These are phyloP conservation scores for Nepenthes gracilis DNA, from an alignment of 148 eudicot genomes.

Conservation along the genomic window DNA sequence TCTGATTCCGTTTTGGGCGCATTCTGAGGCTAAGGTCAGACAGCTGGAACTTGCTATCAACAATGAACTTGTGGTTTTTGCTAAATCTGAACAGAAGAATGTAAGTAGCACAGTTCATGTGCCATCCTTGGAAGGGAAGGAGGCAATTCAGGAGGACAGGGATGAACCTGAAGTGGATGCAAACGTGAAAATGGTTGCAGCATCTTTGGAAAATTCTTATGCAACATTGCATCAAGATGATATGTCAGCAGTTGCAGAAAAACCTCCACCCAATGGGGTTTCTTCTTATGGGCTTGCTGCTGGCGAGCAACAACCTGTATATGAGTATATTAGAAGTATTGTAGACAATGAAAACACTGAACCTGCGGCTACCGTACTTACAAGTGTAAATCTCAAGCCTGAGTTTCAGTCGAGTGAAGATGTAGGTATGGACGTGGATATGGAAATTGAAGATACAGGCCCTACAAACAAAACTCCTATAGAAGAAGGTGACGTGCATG, in stretches of 20 bases:
- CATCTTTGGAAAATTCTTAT: conserved; percentile 15
- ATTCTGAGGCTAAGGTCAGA: conserved; percentile 52
- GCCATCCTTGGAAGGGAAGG: conserved; percentile 11
- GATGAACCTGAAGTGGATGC: conserved; percentile 11
- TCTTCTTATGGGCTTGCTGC: conserved; percentile 8
- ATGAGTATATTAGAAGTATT: conserved; percentile 4
- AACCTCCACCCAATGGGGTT: conserved; percentile 12
- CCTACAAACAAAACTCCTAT: conserved; percentile 3
- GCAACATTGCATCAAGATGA: conserved; percentile 13
- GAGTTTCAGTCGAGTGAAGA: conserved; percentile 36
- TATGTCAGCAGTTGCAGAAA: conserved; percentile 2
- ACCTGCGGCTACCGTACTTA: conserved; percentile 14
- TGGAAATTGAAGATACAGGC: conserved; percentile 77
- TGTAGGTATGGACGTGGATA: conserved; percentile 93
- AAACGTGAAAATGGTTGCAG: conserved; percentile 8
- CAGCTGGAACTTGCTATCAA: conserved; percentile 48
- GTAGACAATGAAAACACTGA: conserved; percentile 18
- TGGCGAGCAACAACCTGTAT: conserved; percentile 11
- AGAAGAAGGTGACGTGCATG: conserved; percentile 9
- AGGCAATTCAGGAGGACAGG: conserved; percentile 10
- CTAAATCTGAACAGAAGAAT: conserved; percentile 11
- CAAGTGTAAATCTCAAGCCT: conserved; percentile 18
- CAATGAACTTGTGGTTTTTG: conserved; percentile 18
- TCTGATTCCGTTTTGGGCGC: conserved; percentile 82
- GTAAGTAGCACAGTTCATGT: conserved; percentile 15